phyloP scores from a whole-genome alignment of 306 rosid species.

The Prunus kanzakura region DNA sequence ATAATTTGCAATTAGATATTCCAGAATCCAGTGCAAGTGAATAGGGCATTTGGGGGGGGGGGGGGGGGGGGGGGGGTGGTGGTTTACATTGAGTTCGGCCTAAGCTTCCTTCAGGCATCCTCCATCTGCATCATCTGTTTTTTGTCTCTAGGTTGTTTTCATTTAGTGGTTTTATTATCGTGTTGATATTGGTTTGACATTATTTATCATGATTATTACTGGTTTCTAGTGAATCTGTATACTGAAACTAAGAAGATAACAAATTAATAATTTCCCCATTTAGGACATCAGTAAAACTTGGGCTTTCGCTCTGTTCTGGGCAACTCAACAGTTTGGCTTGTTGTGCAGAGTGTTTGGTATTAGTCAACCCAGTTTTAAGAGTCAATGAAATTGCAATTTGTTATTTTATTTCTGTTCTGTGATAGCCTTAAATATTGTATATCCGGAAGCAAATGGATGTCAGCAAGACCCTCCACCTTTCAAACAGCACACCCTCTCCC shows the following conservation, averaged over 20 bases:
- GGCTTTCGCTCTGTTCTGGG: not conserved
- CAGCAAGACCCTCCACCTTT: not conserved
- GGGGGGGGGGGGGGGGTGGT: not conserved
- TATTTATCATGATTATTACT: not conserved
- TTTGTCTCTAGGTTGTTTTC: not conserved
- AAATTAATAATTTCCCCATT: not conserved
- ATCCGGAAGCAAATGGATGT: not conserved
- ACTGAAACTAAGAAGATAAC: not conserved
- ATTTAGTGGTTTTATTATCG: not conserved
- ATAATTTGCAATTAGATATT: not conserved
- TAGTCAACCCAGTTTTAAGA: not conserved
- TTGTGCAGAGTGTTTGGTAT: not conserved
- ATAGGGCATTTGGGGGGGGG: not conserved
- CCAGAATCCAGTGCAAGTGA: not conserved
- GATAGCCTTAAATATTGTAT: not conserved
- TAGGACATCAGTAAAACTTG: not conserved
- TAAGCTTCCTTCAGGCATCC: not conserved
- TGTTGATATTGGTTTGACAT: not conserved
- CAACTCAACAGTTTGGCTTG: not conserved
- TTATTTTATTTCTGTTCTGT: not conserved
- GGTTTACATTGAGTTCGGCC: not conserved
- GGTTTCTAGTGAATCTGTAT: not conserved
- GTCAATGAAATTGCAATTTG: not conserved
- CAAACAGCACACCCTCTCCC: no score
- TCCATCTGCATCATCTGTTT: no score